Base-by-base conservation (phyloP, 768 basidiomycete species). In the Amanita molliuscula region DNA sequence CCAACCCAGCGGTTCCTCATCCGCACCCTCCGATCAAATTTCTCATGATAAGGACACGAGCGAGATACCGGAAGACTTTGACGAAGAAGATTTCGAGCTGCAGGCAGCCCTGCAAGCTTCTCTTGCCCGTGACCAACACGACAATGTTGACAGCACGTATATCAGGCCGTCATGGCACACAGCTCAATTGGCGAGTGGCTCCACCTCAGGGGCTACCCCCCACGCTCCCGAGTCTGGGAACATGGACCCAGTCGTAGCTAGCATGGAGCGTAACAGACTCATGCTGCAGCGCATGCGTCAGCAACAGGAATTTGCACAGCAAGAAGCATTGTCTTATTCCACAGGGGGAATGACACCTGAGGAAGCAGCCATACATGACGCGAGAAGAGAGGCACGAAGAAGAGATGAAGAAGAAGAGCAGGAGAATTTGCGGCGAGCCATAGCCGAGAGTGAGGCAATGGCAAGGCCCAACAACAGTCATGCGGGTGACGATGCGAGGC, bases 101-200 rank as follows among this genome's bases (percentile, higher is more conserved):
- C 93, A 96, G 61, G 86, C 81, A 4, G 92, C 88, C 0, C 68
- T 94, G 44, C 88, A 89, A 58, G 91, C 89, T 2, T 92, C 89
- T 3, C 66, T 94, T 37, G 68, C 69, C 59, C 62, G 62, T 29
- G 35, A 55, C 20, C 52, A 48, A 26, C 16, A 40, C 25, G 9
- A 42, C 15, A 18, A n/a, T 18, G 23, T 49, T 54, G 8, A 57
- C 44, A 15, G 51, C 59, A 34, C 34, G 53, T 34, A 44, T 56
- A n/a, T 50, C 40, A 10, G 21, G 29, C 15, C 51, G 46, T 5
- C 43, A 10, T 53, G 16, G 29, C 48, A 42, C 50, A 43, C 13
- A 31, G 13, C 31, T 4, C 26, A 23, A 31, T 31, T 31, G 31
- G 31, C 31, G 11, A 31, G 13, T 31, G 31, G 13, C 13, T 31